Evolutionary conservation across 2,329 filamentous ascomycete genomes (phyloP).

Genomic region (Anthostomella pinea): DNA sequence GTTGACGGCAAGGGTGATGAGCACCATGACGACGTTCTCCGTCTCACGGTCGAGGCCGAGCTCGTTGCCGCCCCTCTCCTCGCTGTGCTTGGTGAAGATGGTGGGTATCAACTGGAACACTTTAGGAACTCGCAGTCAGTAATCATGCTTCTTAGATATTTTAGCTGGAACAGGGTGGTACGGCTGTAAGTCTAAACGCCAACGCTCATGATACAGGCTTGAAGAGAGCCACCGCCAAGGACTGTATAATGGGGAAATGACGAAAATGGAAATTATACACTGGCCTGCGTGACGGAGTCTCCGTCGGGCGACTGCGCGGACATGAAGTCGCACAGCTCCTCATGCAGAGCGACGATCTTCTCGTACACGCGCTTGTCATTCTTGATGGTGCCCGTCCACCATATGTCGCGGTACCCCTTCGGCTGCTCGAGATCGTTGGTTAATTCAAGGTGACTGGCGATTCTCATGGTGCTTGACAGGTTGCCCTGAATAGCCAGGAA

Average conservation of each 20-base stretch:
- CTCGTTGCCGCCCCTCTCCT: constrained; percentile 38
- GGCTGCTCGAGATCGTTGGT: constrained; percentile 11
- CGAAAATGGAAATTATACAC: too few species aligned
- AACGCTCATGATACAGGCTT: too few species aligned
- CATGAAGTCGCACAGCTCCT: constrained; percentile 34
- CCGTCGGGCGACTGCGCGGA: constrained; percentile 26
- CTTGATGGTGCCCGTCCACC: constrained; percentile 15
- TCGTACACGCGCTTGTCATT: constrained; percentile 29
- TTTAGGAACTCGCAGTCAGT: too few species aligned
- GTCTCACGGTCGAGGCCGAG: constrained; percentile 35
- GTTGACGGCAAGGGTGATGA: constrained; percentile 15
- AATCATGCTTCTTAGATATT: too few species aligned
- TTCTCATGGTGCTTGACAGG: constrained; percentile 8
- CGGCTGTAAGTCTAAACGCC: too few species aligned
- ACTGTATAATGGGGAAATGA: too few species aligned
- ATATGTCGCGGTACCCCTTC: constrained; percentile 14
- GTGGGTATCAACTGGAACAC: constrained; percentile 39
- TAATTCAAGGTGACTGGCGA: constrained; percentile 9
- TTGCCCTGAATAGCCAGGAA: constrained; percentile 11
- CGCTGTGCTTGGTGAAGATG: constrained; percentile 32
- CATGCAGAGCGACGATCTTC: constrained; percentile 38
- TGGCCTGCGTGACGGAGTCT: constrained; percentile 32
- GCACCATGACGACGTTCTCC: constrained; percentile 32
- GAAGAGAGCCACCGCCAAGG: too few species aligned
- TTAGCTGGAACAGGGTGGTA: too few species aligned